Evolutionary conservation across 2,329 filamentous ascomycete species (phyloP), one percentile per base, ranked within the genome.

Genomic region (Myriosclerotinia scirpicola): DNA sequence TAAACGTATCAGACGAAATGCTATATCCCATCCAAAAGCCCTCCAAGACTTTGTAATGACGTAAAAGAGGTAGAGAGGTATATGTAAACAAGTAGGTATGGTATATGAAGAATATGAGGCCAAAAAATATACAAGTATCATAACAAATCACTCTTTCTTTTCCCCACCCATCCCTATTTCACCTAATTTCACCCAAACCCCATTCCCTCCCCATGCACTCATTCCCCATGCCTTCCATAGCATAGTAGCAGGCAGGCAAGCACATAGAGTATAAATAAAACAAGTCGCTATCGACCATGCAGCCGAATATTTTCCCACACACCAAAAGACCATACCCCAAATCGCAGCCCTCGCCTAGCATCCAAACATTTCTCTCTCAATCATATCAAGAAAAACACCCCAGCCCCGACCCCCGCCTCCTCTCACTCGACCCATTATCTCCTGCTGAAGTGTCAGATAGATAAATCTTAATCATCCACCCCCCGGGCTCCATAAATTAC

Each of bases 401-500:
- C n/a, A 60, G 12, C 20, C 58, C 58, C 0, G 42, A 50, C 34
- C 20, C n/a, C 11, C 22, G 30, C 30, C 38, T 58, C 54, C 44
- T 65, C 42, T 40, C 14, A 3, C 30, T 26, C 58, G 52, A 68
- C 50, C 71, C 71, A 15, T 66, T 56, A 36, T 85, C 83, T 69
- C 83, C 81, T 48, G 48, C 36, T 54, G 36, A 63, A 63, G 15
- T n/a, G 30, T 50, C 44, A 60, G 58, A 60, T 50, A 50, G 58
- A 60, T 60, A 60, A 20, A 60, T 48, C 56, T 17, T 40, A 64
- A 34, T 60, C 30, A 65, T 52, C 44, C 38, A 38, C 55, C 62
- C 20, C 56, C 48, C 15, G 56, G 40, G 62, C 77, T 73, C 66
- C 81, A 74, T 68, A 81, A 80, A 69, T 81, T 84, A 76, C 86